Percentiles rank a stretch among this genome's conserved stretches.
phyloP scores from a whole-genome alignment of 768 basidiomycete genomes.

The Kwoniella shandongensis region DNA sequence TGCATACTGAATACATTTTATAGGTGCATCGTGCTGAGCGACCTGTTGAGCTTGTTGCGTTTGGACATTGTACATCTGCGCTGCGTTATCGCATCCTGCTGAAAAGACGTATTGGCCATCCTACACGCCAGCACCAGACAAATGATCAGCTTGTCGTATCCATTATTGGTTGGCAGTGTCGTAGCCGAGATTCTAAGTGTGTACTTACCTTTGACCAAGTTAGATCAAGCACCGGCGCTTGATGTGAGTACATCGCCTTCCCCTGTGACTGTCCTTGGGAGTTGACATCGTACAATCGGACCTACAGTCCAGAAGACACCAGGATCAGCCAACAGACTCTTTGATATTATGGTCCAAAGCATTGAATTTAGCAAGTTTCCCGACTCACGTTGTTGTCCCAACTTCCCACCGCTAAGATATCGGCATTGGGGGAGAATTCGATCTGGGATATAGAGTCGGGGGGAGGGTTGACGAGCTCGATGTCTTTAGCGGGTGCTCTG shows the following conservation, averaged over 20 bases:
- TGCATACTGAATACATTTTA: slow-evolving; percentile 78
- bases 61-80: slow-evolving; percentile 84
- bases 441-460: slow-evolving; percentile 80
- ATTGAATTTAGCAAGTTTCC: no score
- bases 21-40: slow-evolving; percentile 85
- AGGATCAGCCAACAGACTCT: no score
- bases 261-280: slow-evolving; percentile 72
- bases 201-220: slow-evolving; percentile 83
- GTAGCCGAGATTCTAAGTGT: no score
- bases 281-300: slow-evolving; percentile 87
- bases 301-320: slow-evolving; percentile 60
- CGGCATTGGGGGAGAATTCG: slow-evolving; percentile 77
- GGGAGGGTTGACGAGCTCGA: slow-evolving; percentile 39
- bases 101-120: slow-evolving; percentile 89
- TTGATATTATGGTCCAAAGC: no score
- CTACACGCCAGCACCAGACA: slow-evolving; percentile 57
- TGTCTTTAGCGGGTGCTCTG: slow-evolving; percentile 33
- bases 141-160: not conserved
- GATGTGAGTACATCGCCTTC: slow-evolving; percentile 86
- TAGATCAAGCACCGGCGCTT: slow-evolving; percentile 81
- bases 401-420: slow-evolving; percentile 86
- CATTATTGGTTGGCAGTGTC: no score
- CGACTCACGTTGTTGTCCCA: slow-evolving; percentile 91
- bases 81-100: slow-evolving; percentile 91
- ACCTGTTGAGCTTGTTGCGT: slow-evolving; percentile 80